Base-by-base conservation (phyloP, 2,329 filamentous ascomycete species). In the Ophiostoma piceae region DNA sequence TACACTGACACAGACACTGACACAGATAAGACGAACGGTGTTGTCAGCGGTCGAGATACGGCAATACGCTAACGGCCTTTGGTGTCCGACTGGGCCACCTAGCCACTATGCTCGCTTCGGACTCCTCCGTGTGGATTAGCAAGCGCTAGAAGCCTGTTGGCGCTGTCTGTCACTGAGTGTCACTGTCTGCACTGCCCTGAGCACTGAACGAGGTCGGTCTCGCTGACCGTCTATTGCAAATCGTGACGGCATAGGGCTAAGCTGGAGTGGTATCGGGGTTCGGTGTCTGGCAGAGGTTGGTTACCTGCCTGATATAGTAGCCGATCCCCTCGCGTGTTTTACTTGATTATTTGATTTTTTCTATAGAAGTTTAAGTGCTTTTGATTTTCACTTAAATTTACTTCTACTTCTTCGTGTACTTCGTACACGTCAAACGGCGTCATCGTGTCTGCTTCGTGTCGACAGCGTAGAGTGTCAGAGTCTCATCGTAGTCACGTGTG, bases 401-500 rank as follows among this genome's bases (percentile, higher is more conserved):
- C 4, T 8, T 41, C 39, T 41, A 9, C 22, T 22, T 60, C 11
- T 32, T 29, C 26, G 3, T 12, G 22, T 12, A 54, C 47, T 54
- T 7, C 47, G n/a, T 8, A 54, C 19, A n/a, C 47, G 26, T n/a
- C n/a, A 62, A n/a, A 35, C 14, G 16, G 57, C 57, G 29, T 62
- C 57, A 64, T 37, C 32, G 19, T 22, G 62, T 43, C 41, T 16
- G 41, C 41, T 43, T 35, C 29, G n/a, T n/a, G 43, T 47, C 19
- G 43, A 47, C 43, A 47, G 43, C 16, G 35, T 5, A 35, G 35
- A 35, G 35, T 41, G 39, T 14, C 19, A 19, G 43, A 43, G 41
- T 43, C 9, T n/a, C 35, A 39, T 65, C 29, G 26, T 22, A 35
- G 62, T 65, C 62, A 65, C 62, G 62, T 65, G 62, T 39, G 62